Conservation (phyloP, 805 yeast genomes). For the Metschnikowia noctiluminum region DNA sequence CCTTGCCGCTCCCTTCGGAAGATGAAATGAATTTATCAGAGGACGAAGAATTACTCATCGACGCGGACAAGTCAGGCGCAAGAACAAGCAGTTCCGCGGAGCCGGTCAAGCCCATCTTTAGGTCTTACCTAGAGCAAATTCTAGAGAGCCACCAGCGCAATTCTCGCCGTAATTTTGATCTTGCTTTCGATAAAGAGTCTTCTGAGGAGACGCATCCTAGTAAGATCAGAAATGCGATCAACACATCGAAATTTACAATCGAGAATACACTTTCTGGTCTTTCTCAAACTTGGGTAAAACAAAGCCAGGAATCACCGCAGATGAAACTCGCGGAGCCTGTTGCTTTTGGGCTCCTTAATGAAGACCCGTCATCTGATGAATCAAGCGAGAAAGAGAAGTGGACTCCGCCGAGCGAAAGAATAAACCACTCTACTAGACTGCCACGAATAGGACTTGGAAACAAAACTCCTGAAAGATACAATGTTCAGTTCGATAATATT, state of each 20-base stretch:
- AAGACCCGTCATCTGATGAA: constrained; percentile 11
- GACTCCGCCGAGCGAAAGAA: neutral
- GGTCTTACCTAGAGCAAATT: constrained; percentile 33
- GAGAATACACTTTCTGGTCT: constrained; percentile 19
- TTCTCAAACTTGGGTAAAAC: constrained; percentile 7
- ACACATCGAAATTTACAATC: constrained; percentile 16
- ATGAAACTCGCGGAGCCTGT: constrained; percentile 17
- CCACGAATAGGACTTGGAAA: constrained; percentile 8
- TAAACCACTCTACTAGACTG: constrained; percentile 4
- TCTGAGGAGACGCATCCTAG: constrained; percentile 4
- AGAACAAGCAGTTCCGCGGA: neutral
- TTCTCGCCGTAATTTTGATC: constrained; percentile 1
- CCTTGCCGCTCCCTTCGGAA: constrained; percentile 28
- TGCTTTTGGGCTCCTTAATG: constrained; percentile 12
- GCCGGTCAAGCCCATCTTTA: constrained; percentile 13
- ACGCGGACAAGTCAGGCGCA: neutral
- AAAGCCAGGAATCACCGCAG: neutral
- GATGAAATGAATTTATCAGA: constrained; percentile 15
- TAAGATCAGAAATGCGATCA: constrained; percentile 4
- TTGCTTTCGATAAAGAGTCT: constrained; percentile 9
- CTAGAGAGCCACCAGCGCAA: constrained; percentile 18
- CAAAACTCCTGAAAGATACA: constrained; percentile 7
- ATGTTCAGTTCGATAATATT: constrained; percentile 11
- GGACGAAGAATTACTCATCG: neutral
- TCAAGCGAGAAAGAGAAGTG: constrained; percentile 13